Base-by-base conservation (phyloP, 257 asterid genomes). In the Solanum medicagineum region DNA sequence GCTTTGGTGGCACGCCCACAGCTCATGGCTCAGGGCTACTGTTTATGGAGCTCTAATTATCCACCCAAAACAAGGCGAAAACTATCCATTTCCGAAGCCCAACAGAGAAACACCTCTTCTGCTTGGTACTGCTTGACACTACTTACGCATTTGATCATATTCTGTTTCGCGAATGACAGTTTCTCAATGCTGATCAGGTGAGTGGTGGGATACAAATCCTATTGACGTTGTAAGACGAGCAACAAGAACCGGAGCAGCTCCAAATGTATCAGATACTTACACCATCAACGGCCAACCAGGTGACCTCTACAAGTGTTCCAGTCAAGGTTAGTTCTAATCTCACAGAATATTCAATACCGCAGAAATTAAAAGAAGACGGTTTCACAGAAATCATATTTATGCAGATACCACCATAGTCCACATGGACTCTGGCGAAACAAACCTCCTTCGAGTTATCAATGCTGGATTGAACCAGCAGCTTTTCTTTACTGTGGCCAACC, bases 1-100 rank as follows among this genome's bases (percentile, higher is more conserved):
- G 92, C 92, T 95, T 2, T 95, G 98, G 98, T 95, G 98, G 98
- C 98, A 95, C 44, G 98, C 98, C 26, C 98, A 95, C 86, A 95
- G 98, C 88, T 95, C 98, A 1, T 95, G 98, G 98, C 94, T 95
- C 56, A 87, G 98, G 74, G 98, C 98, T 79, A 95, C 98, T 0
- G 98, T 95, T 80, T 95, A 95, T 20, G 98, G 98, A 7, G 98
- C 93, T 51, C 14, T 95, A 14, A 84, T 95, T 84, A 92, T 95
- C 83, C 95, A 85, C 53, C 99, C 98, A 11, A 92, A 75, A 81
- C 86, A 83, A 63, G 98, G 97, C 79, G 94, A 88, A 1, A 89
- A 93, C 0, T 94, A 93, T 85, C 98, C 99, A 7, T 95, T 94
- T 86, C 86, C 95, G 51, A 94, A 92, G 88, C 98, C 99, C n/a